Conservation (phyloP, 192 early-diverging fungal genomes). For the Podila clonocystis region DNA sequence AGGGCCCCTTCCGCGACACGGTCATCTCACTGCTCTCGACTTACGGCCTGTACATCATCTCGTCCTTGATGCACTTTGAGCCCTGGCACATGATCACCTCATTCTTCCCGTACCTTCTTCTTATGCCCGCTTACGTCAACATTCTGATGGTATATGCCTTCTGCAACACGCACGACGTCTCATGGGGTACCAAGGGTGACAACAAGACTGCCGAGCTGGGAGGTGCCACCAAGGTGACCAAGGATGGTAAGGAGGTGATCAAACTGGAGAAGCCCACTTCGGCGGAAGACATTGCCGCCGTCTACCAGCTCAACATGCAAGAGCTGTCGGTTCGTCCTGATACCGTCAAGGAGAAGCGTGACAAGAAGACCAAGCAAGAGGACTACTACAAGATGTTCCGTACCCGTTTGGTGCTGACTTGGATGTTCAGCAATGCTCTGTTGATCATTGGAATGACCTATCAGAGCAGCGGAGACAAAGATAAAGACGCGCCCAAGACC, state of each 20-base stretch:
- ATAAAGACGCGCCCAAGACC: slow-evolving; percentile 15
- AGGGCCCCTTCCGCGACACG: slow-evolving; percentile 74
- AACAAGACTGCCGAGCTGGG: slow-evolving; percentile 73
- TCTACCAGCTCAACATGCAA: slow-evolving; percentile 81
- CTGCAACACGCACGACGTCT: slow-evolving; percentile 94
- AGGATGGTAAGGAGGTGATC: slow-evolving; percentile 73
- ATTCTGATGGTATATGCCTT: slow-evolving; percentile 94
- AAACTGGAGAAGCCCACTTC: slow-evolving; percentile 79
- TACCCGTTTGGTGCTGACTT: slow-evolving; percentile 80
- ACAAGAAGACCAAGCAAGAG: slow-evolving; percentile 83
- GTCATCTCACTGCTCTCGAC: slow-evolving; percentile 80
- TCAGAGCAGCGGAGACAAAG: slow-evolving; percentile 39
- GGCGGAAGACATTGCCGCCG: slow-evolving; percentile 79
- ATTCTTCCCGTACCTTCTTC: slow-evolving; percentile 87
- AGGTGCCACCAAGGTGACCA: slow-evolving; percentile 72
- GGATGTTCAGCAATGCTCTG: slow-evolving; percentile 86
- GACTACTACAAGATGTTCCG: slow-evolving; percentile 91
- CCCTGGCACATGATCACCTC: slow-evolving; percentile 93
- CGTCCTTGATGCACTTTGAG: slow-evolving; percentile 82
- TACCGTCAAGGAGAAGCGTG: slow-evolving; percentile 68
- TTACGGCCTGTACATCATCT: slow-evolving; percentile 83
- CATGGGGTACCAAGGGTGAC: slow-evolving; percentile 95
- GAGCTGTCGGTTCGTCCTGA: slow-evolving; percentile 57
- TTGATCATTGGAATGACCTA: slow-evolving; percentile 76
- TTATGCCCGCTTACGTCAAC: slow-evolving; percentile 90